Conservation (phyloP, 805 yeast genomes). For the Crinitomyces ghanaensis region DNA sequence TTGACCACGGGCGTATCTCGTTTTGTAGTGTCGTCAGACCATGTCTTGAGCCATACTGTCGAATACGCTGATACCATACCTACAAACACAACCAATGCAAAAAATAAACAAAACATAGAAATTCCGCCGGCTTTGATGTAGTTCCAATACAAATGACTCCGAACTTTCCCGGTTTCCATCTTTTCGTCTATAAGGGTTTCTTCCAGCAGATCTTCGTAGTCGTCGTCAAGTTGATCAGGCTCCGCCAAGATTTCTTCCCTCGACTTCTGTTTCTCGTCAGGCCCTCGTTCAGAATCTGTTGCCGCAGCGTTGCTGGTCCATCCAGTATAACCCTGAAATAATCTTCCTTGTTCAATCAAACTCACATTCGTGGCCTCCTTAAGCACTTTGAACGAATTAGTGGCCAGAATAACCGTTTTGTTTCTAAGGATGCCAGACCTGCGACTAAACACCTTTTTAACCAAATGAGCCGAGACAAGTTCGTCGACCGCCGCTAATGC, state of each 20-base stretch:
- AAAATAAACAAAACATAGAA: conserved; percentile 3
- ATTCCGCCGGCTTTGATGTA: conserved; percentile 71
- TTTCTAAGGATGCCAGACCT: conserved; percentile 49
- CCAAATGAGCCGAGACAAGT: conserved; percentile 81
- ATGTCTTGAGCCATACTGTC: conserved; percentile 73
- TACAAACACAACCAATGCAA: conserved; percentile 39
- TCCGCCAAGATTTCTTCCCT: too few relatives aligned
- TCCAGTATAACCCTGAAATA: too few relatives aligned
- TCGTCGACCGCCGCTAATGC: conserved; percentile 94
- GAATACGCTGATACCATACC: conserved; percentile 48
- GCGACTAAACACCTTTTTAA: conserved; percentile 59
- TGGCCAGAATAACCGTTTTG: conserved; percentile 64
- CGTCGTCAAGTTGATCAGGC: too few relatives aligned
- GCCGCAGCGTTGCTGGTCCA: too few relatives aligned
- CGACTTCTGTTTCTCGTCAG: too few relatives aligned
- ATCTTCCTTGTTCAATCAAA: conserved; percentile 42
- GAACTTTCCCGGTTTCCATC: conserved; percentile 73
- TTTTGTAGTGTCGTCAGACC: conserved; percentile 87
- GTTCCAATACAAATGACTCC: conserved; percentile 56
- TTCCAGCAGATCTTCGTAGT: conserved; percentile 6
- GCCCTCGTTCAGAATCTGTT: too few relatives aligned
- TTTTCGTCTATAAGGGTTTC: conserved; percentile 33
- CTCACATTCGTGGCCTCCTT: conserved; percentile 57
- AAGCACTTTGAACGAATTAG: conserved; percentile 67
- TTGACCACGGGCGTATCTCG: too few relatives aligned